Evolutionary conservation across 306 rosid genomes (phyloP), one percentile per base, ranked within the genome.

Genomic region (Lathyrus oleraceus): DNA sequence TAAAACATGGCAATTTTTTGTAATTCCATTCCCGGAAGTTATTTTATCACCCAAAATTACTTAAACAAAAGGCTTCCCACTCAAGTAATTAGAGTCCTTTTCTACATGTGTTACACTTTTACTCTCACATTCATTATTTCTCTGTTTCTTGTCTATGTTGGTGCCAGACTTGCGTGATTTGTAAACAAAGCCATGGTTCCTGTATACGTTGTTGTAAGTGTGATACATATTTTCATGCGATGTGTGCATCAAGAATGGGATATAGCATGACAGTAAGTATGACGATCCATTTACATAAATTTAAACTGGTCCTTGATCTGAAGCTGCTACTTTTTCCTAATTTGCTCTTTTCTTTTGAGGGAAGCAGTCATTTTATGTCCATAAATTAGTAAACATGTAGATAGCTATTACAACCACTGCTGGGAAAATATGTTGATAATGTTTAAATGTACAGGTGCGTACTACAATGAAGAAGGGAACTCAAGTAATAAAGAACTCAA

Each of bases 141-240:
- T 61, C 16, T 62, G 27, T 68, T 49, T 74, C 21, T 48, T 77
- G 39, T 59, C 27, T 64, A 44, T 19, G 6, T 83, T 75, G 84
- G 81, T 35, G 73, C 61, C 98, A 90, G 95, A 79, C 51, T 59
- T 94, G 98, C 40, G 88, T 87, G 71, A 87, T 94, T 57, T 94
- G 97, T 74, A 85, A 83, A 76, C 98, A 90, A 84, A 80, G 52
- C 57, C 98, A 94, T 53, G 98, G 98, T 69, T 85, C 98, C 72
- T 94, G 97, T 75, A 77, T 83, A 27, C 83, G 84, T 59, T 94
- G 97, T 81, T 88, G 89, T 95, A 94, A 88, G 72, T 94, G 98
- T 79, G 89, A 91, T 20, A 87, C 97, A n/a, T 65, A 87, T 88
- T 94, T 94, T 81, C 98, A 90, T 57, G 82, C 77, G 65, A 88